A percentile compares a stretch with the other conserved stretches of the same genome.
phyloP scores from a whole-genome alignment of 1,284 basidiomycete species.

The Xanthoconium separans region DNA sequence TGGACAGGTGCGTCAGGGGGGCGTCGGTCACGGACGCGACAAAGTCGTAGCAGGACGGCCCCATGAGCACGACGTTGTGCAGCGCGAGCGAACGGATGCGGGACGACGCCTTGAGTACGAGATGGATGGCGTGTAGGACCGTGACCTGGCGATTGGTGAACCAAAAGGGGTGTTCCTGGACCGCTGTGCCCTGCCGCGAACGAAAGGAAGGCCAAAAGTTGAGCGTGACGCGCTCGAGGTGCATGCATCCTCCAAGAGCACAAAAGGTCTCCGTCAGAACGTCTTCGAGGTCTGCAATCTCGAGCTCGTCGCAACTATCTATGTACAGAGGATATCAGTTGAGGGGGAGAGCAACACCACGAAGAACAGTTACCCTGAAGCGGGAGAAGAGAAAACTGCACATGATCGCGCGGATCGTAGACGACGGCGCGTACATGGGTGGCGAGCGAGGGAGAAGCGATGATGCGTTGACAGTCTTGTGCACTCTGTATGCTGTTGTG shows the following conservation, averaged over 20 bases:
- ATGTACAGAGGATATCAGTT: background rate
- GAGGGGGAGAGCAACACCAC: background rate
- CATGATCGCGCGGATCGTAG: constrained; percentile 29
- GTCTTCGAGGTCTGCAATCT: constrained; percentile 34
- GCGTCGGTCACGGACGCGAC: constrained; percentile 25
- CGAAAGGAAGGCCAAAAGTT: constrained; percentile 34
- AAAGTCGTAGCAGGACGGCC: constrained; percentile 28
- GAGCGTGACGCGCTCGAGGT: constrained; percentile 22
- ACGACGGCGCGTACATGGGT: constrained; percentile 27
- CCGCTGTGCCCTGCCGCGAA: constrained; percentile 24
- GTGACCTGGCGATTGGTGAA: constrained; percentile 30
- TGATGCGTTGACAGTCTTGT: constrained; percentile 23
- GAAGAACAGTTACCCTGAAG: constrained; percentile 15
- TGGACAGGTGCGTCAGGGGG: constrained; percentile 31
- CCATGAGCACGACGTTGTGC: constrained; percentile 30
- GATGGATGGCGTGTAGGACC: constrained; percentile 26
- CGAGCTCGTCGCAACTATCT: constrained; percentile 29
- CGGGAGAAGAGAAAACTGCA: constrained; percentile 22
- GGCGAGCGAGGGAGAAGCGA: constrained; percentile 23
- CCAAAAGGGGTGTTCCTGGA: constrained; percentile 32
- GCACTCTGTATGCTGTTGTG: constrained; percentile 29
- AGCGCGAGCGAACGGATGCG: constrained; percentile 24
- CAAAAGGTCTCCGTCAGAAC: constrained; percentile 29
- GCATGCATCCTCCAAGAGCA: constrained; percentile 21
- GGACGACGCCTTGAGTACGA: constrained; percentile 23